Evolutionary conservation across 2,329 filamentous ascomycete species (phyloP), one percentile per base, ranked within the genome.

Genomic region (Sporothrix inflata): DNA sequence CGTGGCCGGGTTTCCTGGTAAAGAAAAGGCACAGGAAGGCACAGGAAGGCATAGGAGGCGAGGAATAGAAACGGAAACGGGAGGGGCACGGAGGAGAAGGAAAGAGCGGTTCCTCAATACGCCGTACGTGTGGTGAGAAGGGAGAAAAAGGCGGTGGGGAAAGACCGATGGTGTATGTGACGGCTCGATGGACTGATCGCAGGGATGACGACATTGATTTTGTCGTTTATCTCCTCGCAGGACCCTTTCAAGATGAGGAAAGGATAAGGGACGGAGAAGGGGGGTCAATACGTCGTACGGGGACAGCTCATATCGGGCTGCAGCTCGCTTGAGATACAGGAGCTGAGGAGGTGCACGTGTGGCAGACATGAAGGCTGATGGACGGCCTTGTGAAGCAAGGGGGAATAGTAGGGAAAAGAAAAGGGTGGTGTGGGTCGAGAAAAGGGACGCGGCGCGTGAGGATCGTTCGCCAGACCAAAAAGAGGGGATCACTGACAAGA

Each of bases 171-270:
- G 49, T 55, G 30, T 19, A 19, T 53, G 27, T n/a, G 47, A 21
- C 49, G 34, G n/a, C 7, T 51, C 21, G 63, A 67, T 55, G 66
- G 49, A 57, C 49, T 55, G 49, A 55, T 42, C 19, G 14, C 21
- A 38, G n/a, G 4, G n/a, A 61, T 70, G 68, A 70, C 68, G 68
- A 70, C 68, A 70, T 70, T 47, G 53, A 70, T 38, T 60, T 47
- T 24, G 3, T 38, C 4, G 4, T 60, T 60, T n/a, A 19, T 34
- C 49, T n/a, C 12, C 7, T 21, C 42, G 42, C 49, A 51, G n/a
- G 47, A 51, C 21, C 19, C 19, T 51, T 19, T 5, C 14, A 21
- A 49, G 9, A 21, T 8, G 38, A 63, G 12, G 57, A 34, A 63
- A 61, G 30, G 19, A 34, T 19, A 38, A 12, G 53, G 53, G 34